Base-by-base conservation (phyloP, 768 basidiomycete species). In the Nidula microcarpa region DNA sequence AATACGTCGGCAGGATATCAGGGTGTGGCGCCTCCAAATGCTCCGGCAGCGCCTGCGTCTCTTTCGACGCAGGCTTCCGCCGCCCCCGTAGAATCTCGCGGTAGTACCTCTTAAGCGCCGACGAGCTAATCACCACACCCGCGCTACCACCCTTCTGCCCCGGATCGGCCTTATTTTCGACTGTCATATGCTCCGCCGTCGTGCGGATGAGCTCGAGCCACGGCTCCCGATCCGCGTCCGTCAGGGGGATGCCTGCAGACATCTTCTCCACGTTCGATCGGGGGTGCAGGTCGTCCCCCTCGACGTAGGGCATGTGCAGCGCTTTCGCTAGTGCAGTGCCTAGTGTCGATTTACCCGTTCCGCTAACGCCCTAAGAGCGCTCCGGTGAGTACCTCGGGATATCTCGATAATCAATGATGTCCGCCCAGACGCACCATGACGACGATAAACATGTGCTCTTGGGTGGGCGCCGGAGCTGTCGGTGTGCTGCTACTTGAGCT, bases 241-340 rank as follows among this genome's bases (percentile, higher is more conserved):
- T 85, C 57, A 98, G 73, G 4, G 94, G 87, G 18, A 74, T 68
- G 0, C 93, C 93, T 1, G 71, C 63, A 4, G 83, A 70, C 94
- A 98, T 97, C 78, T 98, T 98, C 32, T 81, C 85, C 41, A 96
- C 80, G 67, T 96, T 96, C 10, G 79, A 68, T 18, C 74, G 62
- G 0, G 94, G 89, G 64, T 98, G 95, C 32, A 97, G 76, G 56
- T 89, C 85, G 65, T 97, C 94, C 32, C 89, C 95, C 62, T 98
- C 95, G 54, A 93, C 72, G 71, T 89, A 96, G 1, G 92, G 86
- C 55, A 92, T 57, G n/a, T 66, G 68, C 47, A 92, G 74, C 30
- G 74, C 72, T 37, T 70, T 60, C 6, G 89, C 80, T n/a, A 95
- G 72, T 6, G 80, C 82, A 4, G 56, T 57, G 0, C 87, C 91